Evolutionary conservation across 306 rosid genomes (phyloP).

Genomic region (Sesbania bispinosa): DNA sequence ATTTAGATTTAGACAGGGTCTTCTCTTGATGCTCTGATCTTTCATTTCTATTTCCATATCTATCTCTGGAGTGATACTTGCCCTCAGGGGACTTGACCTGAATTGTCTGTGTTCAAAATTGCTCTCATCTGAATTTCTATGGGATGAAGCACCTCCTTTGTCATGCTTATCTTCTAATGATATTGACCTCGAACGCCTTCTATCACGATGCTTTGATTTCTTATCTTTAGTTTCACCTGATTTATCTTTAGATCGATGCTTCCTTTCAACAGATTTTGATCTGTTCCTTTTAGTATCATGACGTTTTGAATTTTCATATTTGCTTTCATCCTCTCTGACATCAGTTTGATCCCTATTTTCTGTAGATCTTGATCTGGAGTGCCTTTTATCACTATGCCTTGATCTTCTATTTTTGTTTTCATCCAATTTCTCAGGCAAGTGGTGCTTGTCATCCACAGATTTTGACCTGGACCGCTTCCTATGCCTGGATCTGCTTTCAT

Average conservation of each 20-base stretch:
- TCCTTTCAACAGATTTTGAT: slow-evolving; percentile 60
- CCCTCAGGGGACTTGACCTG: slow-evolving; percentile 59
- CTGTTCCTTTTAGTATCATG: slow-evolving; percentile 53
- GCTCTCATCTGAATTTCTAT: slow-evolving; percentile 36
- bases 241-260: slow-evolving; percentile 50
- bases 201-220: slow-evolving; percentile 67
- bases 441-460: slow-evolving; percentile 61
- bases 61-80: slow-evolving; percentile 37
- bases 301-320: slow-evolving; percentile 49
- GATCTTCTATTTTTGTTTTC: slow-evolving; percentile 43
- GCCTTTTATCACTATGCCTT: slow-evolving; percentile 59
- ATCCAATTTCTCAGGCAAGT: slow-evolving; percentile 39
- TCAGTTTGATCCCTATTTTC: slow-evolving; percentile 50
- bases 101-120: slow-evolving; percentile 38
- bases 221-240: slow-evolving; percentile 46
- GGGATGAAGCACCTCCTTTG: slow-evolving; percentile 43
- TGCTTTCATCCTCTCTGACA: slow-evolving; percentile 38
- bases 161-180: slow-evolving; percentile 55
- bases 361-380: slow-evolving; percentile 71
- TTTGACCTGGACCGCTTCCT: slow-evolving; percentile 71
- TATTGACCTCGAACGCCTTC: slow-evolving; percentile 70
- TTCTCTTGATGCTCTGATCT: slow-evolving; percentile 47
- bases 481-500: slow-evolving; percentile 62
- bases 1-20: slow-evolving; percentile 47
- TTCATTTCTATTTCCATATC: slow-evolving; percentile 47